These are phyloP conservation scores for Tricholoma sp. DNA, from an alignment of 768 basidiomycete species.

Conservation along the genomic window DNA sequence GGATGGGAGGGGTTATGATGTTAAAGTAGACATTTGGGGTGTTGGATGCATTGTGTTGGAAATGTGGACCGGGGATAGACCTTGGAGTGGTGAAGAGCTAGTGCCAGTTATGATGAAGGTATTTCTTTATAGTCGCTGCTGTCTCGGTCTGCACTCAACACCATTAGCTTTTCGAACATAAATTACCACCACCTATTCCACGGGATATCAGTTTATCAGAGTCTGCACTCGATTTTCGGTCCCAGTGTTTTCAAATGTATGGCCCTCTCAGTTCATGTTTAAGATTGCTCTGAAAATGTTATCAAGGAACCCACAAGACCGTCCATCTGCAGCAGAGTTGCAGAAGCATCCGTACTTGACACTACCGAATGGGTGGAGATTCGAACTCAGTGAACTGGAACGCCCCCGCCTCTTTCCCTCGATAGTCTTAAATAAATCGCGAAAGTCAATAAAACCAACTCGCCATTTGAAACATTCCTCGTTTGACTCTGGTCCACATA, in stretches of 20 bases:
- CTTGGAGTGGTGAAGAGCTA: constrained; percentile 75
- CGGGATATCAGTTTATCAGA: constrained; percentile 54
- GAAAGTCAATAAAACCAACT: constrained; percentile 2
- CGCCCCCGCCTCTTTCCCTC: constrained; percentile 5
- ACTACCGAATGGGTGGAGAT: constrained; percentile 50
- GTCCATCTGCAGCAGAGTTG: constrained; percentile 63
- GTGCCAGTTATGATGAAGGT: constrained; percentile 83
- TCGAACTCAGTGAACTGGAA: constrained; percentile 14
- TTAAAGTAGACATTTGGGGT: constrained; percentile 97
- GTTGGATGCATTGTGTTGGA: constrained; percentile 90
- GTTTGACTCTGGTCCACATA: neutral
- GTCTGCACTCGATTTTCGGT: constrained; percentile 66
- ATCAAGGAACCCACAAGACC: constrained; percentile 58
- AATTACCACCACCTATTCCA: constrained; percentile 73
- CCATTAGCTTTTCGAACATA: constrained; percentile 58
- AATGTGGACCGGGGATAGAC: constrained; percentile 92
- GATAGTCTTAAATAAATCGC: constrained; percentile 8
- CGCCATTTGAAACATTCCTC: constrained; percentile 1
- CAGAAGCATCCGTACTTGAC: constrained; percentile 59
- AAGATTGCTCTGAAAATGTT: neutral
- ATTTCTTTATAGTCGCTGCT: constrained; percentile 10
- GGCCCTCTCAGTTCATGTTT: constrained; percentile 12
- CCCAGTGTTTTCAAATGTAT: constrained; percentile 73
- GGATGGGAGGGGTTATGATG: constrained; percentile 68
- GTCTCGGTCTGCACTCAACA: neutral